Percentiles rank a stretch among this genome's conserved stretches.
These are phyloP conservation scores for Acer campestre DNA, from an alignment of 345 rosid genomes.

Conservation along the genomic window DNA sequence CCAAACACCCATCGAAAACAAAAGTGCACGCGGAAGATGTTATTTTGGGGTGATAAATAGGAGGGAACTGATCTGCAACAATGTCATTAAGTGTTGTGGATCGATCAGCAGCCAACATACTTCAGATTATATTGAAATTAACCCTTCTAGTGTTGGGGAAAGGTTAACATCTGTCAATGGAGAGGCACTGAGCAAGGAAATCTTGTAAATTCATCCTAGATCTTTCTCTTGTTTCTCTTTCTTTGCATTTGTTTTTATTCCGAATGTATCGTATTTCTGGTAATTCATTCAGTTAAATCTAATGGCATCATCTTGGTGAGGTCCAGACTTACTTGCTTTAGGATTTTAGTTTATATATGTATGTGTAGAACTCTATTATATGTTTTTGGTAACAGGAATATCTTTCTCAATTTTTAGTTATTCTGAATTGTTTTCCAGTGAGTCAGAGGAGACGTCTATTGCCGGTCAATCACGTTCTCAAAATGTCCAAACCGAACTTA, in stretches of 20 bases:
- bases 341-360: not conserved
- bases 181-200: conserved; percentile 15
- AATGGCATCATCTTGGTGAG: not conserved
- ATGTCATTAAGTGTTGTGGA: conserved; percentile 29
- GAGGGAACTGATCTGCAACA: conserved; percentile 5
- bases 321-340: not conserved
- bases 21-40: not conserved
- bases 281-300: not conserved
- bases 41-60: conserved; percentile 4
- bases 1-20: conserved; percentile 5
- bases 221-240: not conserved
- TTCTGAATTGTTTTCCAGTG: conserved; percentile 10
- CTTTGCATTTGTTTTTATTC: not conserved
- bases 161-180: conserved; percentile 15
- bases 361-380: no score
- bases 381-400: not conserved
- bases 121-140: conserved; percentile 21
- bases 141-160: conserved; percentile 12
- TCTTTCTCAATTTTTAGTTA: conserved; percentile 3
- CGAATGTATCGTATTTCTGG: not conserved
- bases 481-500: conserved; percentile 27
- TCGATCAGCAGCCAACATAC: conserved; percentile 21
- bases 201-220: conserved; percentile 19
- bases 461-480: conserved; percentile 7
- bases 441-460: not conserved